These are phyloP conservation scores for Boletus subluridellus DNA, from an alignment of 1,284 basidiomycete genomes.

Conservation along the genomic window DNA sequence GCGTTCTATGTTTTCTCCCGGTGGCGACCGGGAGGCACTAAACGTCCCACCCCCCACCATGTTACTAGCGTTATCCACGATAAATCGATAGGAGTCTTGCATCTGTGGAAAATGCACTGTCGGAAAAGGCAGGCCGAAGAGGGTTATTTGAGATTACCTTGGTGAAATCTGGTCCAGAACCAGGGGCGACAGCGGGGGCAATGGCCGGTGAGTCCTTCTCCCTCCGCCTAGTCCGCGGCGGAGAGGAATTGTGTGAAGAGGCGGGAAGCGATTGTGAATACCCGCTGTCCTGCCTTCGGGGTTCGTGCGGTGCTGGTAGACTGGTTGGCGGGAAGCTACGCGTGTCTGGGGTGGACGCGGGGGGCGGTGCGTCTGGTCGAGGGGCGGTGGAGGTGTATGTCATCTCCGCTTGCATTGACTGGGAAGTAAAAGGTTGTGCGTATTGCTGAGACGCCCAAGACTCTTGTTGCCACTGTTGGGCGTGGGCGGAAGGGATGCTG, in stretches of 20 bases:
- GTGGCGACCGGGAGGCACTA: constrained; percentile 26
- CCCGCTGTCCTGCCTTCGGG: constrained; percentile 35
- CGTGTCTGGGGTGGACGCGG: constrained; percentile 27
- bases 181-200: constrained; percentile 21
- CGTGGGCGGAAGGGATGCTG: constrained; percentile 30
- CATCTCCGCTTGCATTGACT: constrained; percentile 30
- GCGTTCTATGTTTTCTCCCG: constrained; percentile 43
- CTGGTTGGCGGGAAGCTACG: constrained; percentile 27
- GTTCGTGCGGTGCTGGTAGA: constrained; percentile 26
- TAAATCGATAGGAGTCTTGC: constrained; percentile 45
- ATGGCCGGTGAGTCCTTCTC: constrained; percentile 37
- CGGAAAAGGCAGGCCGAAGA: constrained; percentile 13
- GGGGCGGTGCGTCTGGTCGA: constrained; percentile 29
- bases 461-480: constrained; percentile 36
- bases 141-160: constrained; percentile 40
- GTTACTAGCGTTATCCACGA: constrained; percentile 40
- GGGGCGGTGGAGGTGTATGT: constrained; percentile 35
- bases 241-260: constrained; percentile 28
- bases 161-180: constrained; percentile 45
- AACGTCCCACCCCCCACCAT: constrained; percentile 31
- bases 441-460: constrained; percentile 37
- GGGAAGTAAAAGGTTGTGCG: constrained; percentile 32
- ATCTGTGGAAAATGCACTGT: constrained; percentile 33
- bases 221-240: constrained; percentile 33
- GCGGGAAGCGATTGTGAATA: constrained; percentile 29